phyloP scores from a whole-genome alignment of 805 yeast genomes.

The Ogataea kodamae region DNA sequence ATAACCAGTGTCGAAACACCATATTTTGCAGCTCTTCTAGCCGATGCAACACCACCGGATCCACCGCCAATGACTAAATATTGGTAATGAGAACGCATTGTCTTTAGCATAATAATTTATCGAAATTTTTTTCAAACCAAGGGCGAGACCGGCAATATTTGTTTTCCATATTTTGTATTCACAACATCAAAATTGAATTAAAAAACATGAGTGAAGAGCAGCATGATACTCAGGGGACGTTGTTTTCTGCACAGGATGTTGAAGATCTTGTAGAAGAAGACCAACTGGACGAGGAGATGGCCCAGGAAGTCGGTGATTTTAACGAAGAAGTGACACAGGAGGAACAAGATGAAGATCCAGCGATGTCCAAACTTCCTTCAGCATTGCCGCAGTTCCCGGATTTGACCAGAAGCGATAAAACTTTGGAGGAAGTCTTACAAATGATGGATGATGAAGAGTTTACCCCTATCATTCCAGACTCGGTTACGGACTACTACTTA shows the following conservation, averaged over 20 bases:
- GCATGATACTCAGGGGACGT: constrained; percentile 11
- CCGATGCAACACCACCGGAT: constrained; percentile 98
- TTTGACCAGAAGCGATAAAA: constrained; percentile 72
- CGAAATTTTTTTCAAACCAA: no score
- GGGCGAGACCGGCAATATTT: no score
- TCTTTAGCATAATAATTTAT: constrained; percentile 23
- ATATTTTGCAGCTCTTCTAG: constrained; percentile 90
- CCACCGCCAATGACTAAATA: constrained; percentile 98
- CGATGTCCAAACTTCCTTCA: constrained; percentile 24
- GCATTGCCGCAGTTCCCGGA: constrained; percentile 57
- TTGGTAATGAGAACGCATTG: constrained; percentile 62
- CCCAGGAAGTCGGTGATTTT: constrained; percentile 18
- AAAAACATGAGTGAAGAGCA: constrained; percentile 3
- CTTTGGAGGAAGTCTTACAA: constrained; percentile 76
- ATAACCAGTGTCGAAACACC: constrained; percentile 86
- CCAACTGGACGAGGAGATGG: constrained; percentile 30
- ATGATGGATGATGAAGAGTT: constrained; percentile 93
- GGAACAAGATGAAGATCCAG: constrained; percentile 23
- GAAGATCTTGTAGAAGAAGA: constrained; percentile 30
- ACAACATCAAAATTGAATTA: no score
- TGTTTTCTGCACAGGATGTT: constrained; percentile 22
- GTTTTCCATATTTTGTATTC: no score
- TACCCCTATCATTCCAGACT: constrained; percentile 95
- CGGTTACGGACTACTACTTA: constrained; percentile 89
- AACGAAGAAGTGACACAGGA: constrained; percentile 9